Base-by-base conservation (phyloP, 495 filamentous ascomycete species). In the Neurospora sp. region DNA sequence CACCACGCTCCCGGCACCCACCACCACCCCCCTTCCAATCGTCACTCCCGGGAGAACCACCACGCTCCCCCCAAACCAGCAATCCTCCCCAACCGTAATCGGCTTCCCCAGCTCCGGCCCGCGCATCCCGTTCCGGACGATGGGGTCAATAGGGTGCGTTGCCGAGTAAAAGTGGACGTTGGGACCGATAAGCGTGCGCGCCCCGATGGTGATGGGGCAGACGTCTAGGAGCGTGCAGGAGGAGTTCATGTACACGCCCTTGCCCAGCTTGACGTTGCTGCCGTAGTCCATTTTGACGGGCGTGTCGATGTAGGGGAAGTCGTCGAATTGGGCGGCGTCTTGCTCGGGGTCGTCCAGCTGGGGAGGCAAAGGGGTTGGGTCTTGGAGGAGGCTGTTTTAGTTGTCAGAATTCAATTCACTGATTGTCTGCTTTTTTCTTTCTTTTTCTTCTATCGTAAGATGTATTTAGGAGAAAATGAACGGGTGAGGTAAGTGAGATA, bases 1-100 rank as follows among this genome's bases (percentile, higher is more conserved):
- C 13, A 97, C 94, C 24, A 97, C 93, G 80, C 91, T 93, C 0
- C 92, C 93, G n/a, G 94, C 93, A 0, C 92, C 94, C 76, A 97
- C 85, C 0, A 90, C 90, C 2, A 83, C 84, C 1, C 93, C 91
- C 43, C 85, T 85, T 0, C 94, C 94, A 74, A 97, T 90, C 8
- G 85, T 94, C 34, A 98, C 92, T 0, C 94, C 94, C 0, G 92
- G 89, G 21, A 92, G 80, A 8, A 98, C 84, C 45, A 86, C 87
- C 10, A 92, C 93, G 79, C 91, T 91, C 0, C 94, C 94, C 0
- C 92, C 93, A 36, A 98, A 79, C 94, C 94, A 98, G 76, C 93
- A 96, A 80, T 97, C 94, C 76, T 96, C 92, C 0, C 90, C 93
- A 73, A 97, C 89, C 17, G 82, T 85, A 75, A 98, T 92, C 21